Evolutionary conservation across 306 rosid species (phyloP), one percentile per base, ranked within the genome.

Genomic region (Arachis stenosperma): DNA sequence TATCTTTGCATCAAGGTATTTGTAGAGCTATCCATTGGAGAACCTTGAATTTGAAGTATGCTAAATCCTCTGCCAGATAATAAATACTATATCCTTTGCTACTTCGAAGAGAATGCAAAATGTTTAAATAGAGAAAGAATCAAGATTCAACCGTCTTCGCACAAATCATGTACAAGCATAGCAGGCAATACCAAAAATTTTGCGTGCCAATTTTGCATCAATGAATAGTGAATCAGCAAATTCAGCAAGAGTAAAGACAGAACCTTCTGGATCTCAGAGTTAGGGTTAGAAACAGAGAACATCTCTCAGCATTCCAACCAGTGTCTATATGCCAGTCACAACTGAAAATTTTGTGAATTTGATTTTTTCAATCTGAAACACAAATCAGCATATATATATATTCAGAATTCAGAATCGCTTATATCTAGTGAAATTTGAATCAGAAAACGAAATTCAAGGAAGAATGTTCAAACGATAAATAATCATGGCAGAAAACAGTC

Each of bases 221-320:
- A 74, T 65, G 78, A 60, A 46, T 67, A 11, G 51, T 56, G 67
- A 81, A 57, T 7, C 69, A 70, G 60, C 62, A 78, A 65, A 48
- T 69, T 47, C 17, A 81, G 72, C 63, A 57, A 75, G 15, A 61
- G 29, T 13, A 73, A 72, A 75, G 42, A 22, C 13, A 74, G 77
- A 80, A 67, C 74, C 79, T 83, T 75, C 29, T 43, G 67, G 40
- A 78, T 73, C 78, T 81, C 70, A 42, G 82, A 13, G 29, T 52
- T 3, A 14, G 56, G 14, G 7, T 51, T 13, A 47, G 54, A 79
- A 62, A 73, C 53, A 75, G 74, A 86, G 77, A 75, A 86, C 96
- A 89, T 83, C 56, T 71, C 85, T 69, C 84, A 44, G 88, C 91
- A 89, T 88, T 78, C 89, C 92, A 79, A 7, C 55, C 33, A 30